phyloP scores from a whole-genome alignment of 106 monocot genomes.

The Allium cepa region DNA sequence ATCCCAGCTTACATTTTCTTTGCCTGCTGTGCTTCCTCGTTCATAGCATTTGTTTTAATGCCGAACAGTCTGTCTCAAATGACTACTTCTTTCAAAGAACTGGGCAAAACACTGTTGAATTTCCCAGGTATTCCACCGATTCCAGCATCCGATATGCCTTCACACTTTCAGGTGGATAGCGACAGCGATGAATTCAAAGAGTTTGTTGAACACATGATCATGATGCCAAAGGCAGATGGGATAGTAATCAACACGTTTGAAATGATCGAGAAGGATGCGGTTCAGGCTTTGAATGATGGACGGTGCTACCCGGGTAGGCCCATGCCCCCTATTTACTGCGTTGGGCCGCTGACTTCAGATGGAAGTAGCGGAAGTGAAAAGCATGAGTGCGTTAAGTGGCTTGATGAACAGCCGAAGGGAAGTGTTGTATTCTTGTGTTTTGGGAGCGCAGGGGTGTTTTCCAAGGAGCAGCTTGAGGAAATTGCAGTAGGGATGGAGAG shows the following conservation, averaged over 20 bases:
- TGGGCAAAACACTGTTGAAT: conserved; percentile 3
- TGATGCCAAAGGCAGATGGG: conserved; percentile 13
- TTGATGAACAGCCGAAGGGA: conserved; percentile 23
- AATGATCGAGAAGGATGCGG: conserved; percentile 11
- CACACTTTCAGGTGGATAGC: conserved; percentile 10
- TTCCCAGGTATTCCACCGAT: conserved; percentile 30
- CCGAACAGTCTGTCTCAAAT: conserved; percentile 7
- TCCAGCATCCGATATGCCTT: conserved; percentile 21
- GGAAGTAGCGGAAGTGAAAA: too few relatives aligned
- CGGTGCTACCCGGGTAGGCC: not conserved
- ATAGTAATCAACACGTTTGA: conserved; percentile 37
- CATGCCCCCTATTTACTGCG: conserved; percentile 8
- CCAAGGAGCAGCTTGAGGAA: conserved; percentile 27
- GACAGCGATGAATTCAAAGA: conserved; percentile 6
- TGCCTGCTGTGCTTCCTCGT: not conserved
- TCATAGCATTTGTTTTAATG: conserved; percentile 9
- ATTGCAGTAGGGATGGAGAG: conserved; percentile 33
- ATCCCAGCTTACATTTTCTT: conserved; percentile 18
- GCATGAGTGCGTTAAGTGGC: conserved; percentile 24
- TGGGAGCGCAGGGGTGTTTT: conserved; percentile 31
- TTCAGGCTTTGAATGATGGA: conserved; percentile 3
- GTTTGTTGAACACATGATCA: not conserved
- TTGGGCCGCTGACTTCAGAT: conserved; percentile 11
- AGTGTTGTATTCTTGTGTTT: conserved; percentile 56
- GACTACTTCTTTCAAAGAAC: conserved; percentile 12